Percentiles rank a stretch among this genome's conserved stretches.
Evolutionary conservation across 2,329 filamentous ascomycete species (phyloP).

Genomic region (Cytospora schulzeri): DNA sequence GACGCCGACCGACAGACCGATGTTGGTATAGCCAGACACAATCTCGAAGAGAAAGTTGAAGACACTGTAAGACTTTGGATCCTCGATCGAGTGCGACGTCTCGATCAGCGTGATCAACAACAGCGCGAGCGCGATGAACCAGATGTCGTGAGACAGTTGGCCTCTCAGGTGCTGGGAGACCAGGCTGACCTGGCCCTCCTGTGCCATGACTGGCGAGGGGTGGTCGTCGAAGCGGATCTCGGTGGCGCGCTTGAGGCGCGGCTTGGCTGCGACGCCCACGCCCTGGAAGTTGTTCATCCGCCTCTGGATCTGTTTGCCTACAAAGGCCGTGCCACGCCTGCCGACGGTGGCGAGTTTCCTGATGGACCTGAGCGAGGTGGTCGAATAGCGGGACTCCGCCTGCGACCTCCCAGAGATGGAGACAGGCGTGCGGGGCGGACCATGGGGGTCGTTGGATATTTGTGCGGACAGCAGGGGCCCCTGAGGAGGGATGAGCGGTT

Average conservation of each 20-base stretch:
- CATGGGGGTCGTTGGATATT: neutral
- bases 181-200: constrained; percentile 29
- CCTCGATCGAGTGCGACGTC: constrained; percentile 52
- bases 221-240: constrained; percentile 22
- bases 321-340: constrained; percentile 32
- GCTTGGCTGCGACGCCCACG: constrained; percentile 28
- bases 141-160: constrained; percentile 68
- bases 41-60: constrained; percentile 65
- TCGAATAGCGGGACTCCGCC: constrained; percentile 21
- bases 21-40: constrained; percentile 35
- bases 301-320: constrained; percentile 36
- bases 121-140: constrained; percentile 64
- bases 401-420: constrained; percentile 23
- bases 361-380: constrained; percentile 25
- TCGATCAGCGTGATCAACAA: constrained; percentile 64
- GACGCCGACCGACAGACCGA: constrained; percentile 20
- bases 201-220: neutral
- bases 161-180: constrained; percentile 57
- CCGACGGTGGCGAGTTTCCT: constrained; percentile 27
- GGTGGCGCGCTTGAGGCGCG: constrained; percentile 18
- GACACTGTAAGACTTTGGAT: constrained; percentile 56
- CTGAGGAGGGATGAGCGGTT: neutral
- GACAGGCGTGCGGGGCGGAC: constrained; percentile 11
- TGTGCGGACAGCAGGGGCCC: constrained; percentile 7
- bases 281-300: constrained; percentile 32